Base-by-base conservation (phyloP, 257 asterid genomes). In the Osmanthus fragrans region DNA sequence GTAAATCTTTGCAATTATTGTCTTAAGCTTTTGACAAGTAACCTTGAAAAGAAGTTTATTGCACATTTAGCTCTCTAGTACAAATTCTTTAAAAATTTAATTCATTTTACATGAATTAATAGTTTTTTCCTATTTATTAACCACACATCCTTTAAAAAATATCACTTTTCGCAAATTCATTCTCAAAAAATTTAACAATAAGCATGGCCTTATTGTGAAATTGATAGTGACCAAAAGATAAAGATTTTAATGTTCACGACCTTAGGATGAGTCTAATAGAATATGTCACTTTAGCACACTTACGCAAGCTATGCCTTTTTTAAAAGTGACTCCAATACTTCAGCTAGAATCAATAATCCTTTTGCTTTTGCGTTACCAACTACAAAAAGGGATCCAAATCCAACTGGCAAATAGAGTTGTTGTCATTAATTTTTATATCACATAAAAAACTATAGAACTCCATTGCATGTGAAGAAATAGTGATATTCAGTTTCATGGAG, bases 1-100 rank as follows among this genome's bases (percentile, higher is more conserved):
- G 56, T 33, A 40, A 75, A 77, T 75, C 72, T 84, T 80, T 78
- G 56, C 69, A 49, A 75, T 74, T 23, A 73, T 84, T 75, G 51
- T 66, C 25, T 74, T 21, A 75, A 71, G 25, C 25, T 72, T 72
- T 54, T 36, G 18, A 64, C 73, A 77, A 49, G 56, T 76, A 36
- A 70, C 71, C 34, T 58, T 9, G 11, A 56, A 56, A n/a, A 19
- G 65, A 56, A 45, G 54, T 47, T 47, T 56, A 56, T 56, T n/a
- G 32, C 66, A 2, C 21, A 23, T 32, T 32, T 32, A 32, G 34
- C 34, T 32, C 34, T 32, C 3, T 2, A 3, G 34, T 32, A 32
- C 34, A 32, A 32, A 32, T 32, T 32, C 34, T 32, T 32, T 32
- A 30, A 30, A 30, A 30, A 2, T 25, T 32, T 30, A 30, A 32